Evolutionary conservation across 805 yeast genomes (phyloP), one percentile per base, ranked within the genome.

Genomic region (Myxozyma neotropica): DNA sequence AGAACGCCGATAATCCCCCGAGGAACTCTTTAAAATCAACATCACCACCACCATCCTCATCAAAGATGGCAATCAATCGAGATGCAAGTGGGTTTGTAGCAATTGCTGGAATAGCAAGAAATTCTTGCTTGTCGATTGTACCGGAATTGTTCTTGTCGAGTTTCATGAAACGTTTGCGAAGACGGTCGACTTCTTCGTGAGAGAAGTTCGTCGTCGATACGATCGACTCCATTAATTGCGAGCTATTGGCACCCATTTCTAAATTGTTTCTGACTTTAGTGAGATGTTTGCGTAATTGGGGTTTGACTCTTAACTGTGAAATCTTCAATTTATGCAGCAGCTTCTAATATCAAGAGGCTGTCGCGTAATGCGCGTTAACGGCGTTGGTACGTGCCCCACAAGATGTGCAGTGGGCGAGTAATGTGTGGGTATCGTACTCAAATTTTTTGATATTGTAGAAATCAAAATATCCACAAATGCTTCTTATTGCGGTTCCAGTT

Each of bases 21-120:
- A 95, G 88, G 73, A 94, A 94, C 74, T 94, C 99, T 71, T 90
- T 92, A 74, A 94, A 94, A 71, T 95, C 99, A 38, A 94, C 89
- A 63, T 87, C 89, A 1, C 98, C 99, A 64, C 89, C 87, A 13
- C 90, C 89, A 71, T 94, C 97, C 58, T 85, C 86, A 72, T 94
- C 99, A 74, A 94, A 91, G 19, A 94, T 92, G 67, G 94, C 97
- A 81, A 95, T 88, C 58, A 94, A 83, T 53, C 99, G 80, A 5
- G 85, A 77, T 0, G 97, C 97, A 52, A 94, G 78, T 4, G 99
- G 99, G 69, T 94, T 94, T 27, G 87, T 81, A 4, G 89, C 83
- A 27, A 94, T 90, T 0, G 97, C 97, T 0, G 99, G 99, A 39
- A 94, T 93, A 0, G 90, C 83, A 67, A 93, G 78, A 70, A 95